Conservation (phyloP, 768 basidiomycete genomes). For the Suillus subalutaceus region DNA sequence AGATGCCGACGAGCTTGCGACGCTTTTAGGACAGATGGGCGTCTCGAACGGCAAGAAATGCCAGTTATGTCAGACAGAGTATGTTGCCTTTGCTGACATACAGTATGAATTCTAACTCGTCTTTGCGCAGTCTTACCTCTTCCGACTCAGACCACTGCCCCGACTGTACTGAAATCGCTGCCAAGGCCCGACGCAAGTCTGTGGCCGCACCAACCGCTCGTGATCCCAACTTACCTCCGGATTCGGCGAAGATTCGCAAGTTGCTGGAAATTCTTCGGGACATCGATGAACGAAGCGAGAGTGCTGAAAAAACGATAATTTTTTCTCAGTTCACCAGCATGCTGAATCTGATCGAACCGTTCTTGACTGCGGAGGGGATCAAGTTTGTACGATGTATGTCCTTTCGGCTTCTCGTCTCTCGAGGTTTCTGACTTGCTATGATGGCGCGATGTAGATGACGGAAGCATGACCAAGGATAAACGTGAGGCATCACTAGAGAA, state of each 20-base stretch:
- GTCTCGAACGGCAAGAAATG: conserved; percentile 67
- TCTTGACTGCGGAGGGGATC: conserved; percentile 68
- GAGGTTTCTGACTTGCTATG: conserved; percentile 13
- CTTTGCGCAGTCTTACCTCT: conserved; percentile 6
- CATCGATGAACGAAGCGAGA: conserved; percentile 58
- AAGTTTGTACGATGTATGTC: conserved; percentile 85
- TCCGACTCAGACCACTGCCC: conserved; percentile 50
- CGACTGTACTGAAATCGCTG: conserved; percentile 59
- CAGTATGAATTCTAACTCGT: neutral
- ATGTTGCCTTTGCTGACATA: conserved; percentile 28
- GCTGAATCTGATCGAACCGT: conserved; percentile 86
- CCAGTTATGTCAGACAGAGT: conserved; percentile 76
- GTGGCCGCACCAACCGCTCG: conserved; percentile 23
- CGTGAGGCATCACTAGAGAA: conserved; percentile 75
- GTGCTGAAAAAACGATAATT: conserved; percentile 90
- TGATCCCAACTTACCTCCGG: conserved; percentile 51
- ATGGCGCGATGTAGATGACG: conserved; percentile 66
- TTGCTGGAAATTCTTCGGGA: conserved; percentile 70
- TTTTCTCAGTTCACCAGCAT: conserved; percentile 93
- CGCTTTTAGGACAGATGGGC: conserved; percentile 69
- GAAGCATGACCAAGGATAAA: conserved; percentile 76
- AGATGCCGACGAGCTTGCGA: conserved; percentile 75
- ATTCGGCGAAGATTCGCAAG: conserved; percentile 88
- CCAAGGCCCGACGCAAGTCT: conserved; percentile 47
- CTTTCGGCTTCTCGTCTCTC: conserved; percentile 6